Evolutionary conservation across 2,329 filamentous ascomycete genomes (phyloP), one percentile per base, ranked within the genome.

Genomic region (Verruconis gallopava): DNA sequence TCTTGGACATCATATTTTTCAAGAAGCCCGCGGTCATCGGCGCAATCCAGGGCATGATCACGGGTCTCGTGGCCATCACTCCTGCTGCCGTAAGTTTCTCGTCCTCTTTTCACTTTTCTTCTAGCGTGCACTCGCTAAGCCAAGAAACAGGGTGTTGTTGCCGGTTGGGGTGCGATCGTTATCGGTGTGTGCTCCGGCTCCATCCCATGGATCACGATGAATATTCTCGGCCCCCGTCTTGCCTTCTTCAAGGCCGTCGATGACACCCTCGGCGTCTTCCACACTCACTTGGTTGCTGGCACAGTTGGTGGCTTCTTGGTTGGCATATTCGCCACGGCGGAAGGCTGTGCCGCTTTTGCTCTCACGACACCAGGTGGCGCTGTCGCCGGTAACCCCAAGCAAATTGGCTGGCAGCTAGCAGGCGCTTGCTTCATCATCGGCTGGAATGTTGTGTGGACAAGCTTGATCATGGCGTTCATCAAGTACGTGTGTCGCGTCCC

Each of bases 211-310:
- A 9, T 36, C 34, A 38, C 37, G 11, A 68, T 71, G 66, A 70
- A 70, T 52, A 53, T 69, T 17, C 48, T 65, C 4, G 64, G 62
- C 41, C 65, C 63, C 49, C 61, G 59, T 43, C 51, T 54, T 42
- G 71, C 72, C 48, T 76, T 78, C 55, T 78, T 79, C 70, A 70
- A 71, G 51, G 61, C 64, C 48, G 63, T 67, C 46, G 71, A 76
- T 52, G 71, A 77, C 51, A 61, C 67, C 6, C 62, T 73, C 33
- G 69, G 66, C 45, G 59, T 67, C 28, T 62, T 65, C 41, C 62
- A 71, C 51, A 71, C 67, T 1, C 67, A 71, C 52, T 59, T 63
- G 50, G 61, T 71, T 3, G 66, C 65, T 11, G 67, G 64, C 12
- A 55, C 61, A 32, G 48, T 67, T 1, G 67, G 66, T 5, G 66